A percentile compares a stretch with the other conserved stretches of the same genome.
Evolutionary conservation across 768 basidiomycete genomes (phyloP).

Genomic region (Russula vinacea): DNA sequence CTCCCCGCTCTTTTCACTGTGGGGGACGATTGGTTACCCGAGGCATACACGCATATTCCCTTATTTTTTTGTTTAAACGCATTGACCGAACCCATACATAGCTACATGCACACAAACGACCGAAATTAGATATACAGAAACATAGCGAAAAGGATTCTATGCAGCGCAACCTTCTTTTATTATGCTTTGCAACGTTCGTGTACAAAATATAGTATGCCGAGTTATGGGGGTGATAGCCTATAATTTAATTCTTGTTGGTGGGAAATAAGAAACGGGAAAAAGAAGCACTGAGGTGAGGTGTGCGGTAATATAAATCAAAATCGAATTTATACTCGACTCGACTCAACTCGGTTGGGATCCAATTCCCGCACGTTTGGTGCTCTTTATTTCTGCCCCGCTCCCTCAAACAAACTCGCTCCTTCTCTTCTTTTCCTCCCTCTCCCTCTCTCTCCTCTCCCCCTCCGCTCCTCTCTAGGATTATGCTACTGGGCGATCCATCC

Average conservation of each 20-base stretch:
- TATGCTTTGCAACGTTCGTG: slow-evolving; percentile 1
- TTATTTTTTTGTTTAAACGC: background rate
- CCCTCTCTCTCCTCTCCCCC: background rate
- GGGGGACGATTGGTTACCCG: slow-evolving; percentile 1
- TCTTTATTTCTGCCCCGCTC: slow-evolving; percentile 1
- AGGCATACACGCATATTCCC: background rate
- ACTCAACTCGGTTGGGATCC: background rate
- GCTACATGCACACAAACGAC: slow-evolving; percentile 6
- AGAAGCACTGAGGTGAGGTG: background rate
- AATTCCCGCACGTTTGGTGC: background rate
- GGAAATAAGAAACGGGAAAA: background rate
- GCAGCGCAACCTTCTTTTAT: background rate
- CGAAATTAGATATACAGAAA: background rate
- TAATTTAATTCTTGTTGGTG: background rate
- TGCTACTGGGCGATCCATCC: slow-evolving; percentile 23
- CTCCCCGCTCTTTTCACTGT: no score
- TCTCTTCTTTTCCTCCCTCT: background rate
- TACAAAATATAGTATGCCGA: background rate
- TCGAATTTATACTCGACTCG: slow-evolving; percentile 2
- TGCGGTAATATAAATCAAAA: background rate
- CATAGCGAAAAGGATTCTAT: background rate
- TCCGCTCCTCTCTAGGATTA: slow-evolving; percentile 5
- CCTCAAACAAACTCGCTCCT: background rate
- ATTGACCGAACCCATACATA: slow-evolving; percentile 9
- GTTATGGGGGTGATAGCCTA: slow-evolving; percentile 1